Base-by-base conservation (phyloP, 2,329 filamentous ascomycete genomes). In the Xylariaceae sp. region DNA sequence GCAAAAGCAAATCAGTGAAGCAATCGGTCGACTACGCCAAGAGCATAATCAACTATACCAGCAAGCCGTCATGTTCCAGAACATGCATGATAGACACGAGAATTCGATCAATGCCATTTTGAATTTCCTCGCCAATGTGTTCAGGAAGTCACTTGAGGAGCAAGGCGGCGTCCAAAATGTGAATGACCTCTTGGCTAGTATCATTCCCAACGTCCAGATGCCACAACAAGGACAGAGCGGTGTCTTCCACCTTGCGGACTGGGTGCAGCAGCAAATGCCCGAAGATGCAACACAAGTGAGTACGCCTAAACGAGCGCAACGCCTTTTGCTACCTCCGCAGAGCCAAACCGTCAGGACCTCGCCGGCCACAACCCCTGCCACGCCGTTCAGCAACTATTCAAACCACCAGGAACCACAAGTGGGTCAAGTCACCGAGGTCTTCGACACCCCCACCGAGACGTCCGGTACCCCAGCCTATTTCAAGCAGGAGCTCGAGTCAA, bases 71-170 rank as follows among this genome's bases (percentile, higher is more conserved):
- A 87, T 90, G 55, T 97, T 97, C 71, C 93, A 98, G 73, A 89
- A 86, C 56, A 86, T 96, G 70, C 93, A 98, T 69, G 92, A 93
- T 65, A 88, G 95, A n/a, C 95, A 99, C 69, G 95, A 99, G 71
- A 96, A 93, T 71, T 97, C 93, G 0, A 98, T 99, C 74, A 98
- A 97, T 69, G 93, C 93, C n/a, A 98, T 99, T 60, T 82, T 99
- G 42, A 96, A 93, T 48, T 98, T 99, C 73, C 82, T 99, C 19
- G 95, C 93, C 44, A 98, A 96, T 12, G 93, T 99, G 42, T 99
- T 98, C 75, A 89, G 96, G 61, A 89, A 96, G 68, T 96, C 91
- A 61, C 77, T 99, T 48, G 93, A 97, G 70, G 91, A 93, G 37
- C 89, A 93, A 65, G 87, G 87, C 29, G 83, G 84, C 18, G 81